Base-by-base conservation (phyloP, 1,284 basidiomycete species). In the Moesziomyces sp. region DNA sequence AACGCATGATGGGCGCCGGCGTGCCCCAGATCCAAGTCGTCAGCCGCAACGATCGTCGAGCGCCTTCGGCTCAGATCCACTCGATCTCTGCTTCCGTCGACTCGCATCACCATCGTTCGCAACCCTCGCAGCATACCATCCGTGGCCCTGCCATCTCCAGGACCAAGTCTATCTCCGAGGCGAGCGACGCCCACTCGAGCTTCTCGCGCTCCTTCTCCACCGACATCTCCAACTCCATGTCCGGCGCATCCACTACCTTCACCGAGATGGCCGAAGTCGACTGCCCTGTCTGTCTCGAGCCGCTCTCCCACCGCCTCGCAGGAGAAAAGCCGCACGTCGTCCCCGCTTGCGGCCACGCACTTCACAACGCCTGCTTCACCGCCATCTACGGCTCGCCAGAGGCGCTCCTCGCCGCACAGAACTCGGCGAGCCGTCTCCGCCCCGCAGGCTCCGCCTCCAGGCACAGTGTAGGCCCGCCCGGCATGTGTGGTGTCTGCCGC, bases 281-380 rank as follows among this genome's bases (percentile, higher is more conserved):
- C 78, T 95, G 93, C 80, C 93, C 93, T 28, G 92, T 95, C 79
- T 95, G 93, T 85, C 89, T 94, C 77, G 93, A 94, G 81, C 91
- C 92, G 2, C 89, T 95, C 77, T 91, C 90, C 78, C 93, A 94
- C 85, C 71, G 87, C 94, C 21, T 92, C 91, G 63, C 72, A 0
- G 95, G 96, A 18, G 96, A 99, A 86, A 97, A 96, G 83, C 93
- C 95, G 1, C 94, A 97, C 82, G 92, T 99, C 60, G 91, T 97
- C 26, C 96, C 96, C 30, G 91, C 93, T 80, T 99, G 96, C 79
- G 94, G 96, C n/a, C 96, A 99, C 86, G 91, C 93, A 11, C 89
- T 99, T 24, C 96, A 97, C 85, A 92, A 97, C 42, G 94, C 93
- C 19, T 97, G 95, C 85, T 97, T 97, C 83, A 92, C 90, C 10